Evolutionary conservation across 352 stramenopile genomes (phyloP).

Genomic region (Aphanomyces stellatus): DNA sequence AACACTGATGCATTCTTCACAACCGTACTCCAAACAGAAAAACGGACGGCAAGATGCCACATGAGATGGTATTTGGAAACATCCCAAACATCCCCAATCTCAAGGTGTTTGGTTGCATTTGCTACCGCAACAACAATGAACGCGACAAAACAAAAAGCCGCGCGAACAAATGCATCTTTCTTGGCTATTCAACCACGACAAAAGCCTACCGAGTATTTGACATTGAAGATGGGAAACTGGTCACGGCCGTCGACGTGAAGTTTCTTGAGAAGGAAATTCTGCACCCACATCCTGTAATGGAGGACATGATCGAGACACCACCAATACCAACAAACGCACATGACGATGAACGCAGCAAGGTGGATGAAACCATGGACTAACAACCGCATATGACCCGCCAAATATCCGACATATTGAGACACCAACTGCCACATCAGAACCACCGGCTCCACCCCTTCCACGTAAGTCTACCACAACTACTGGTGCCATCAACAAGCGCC

Average conservation of each 20-base stretch:
- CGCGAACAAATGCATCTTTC: neutral
- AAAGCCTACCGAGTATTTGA: neutral
- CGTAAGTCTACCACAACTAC: no score
- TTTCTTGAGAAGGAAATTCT: slow-evolving; percentile 7
- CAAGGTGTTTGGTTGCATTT: neutral
- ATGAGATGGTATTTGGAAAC: neutral
- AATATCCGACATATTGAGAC: no score
- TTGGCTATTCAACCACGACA: neutral
- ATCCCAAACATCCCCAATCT: neutral
- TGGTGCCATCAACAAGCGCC: no score
- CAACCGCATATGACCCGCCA: no score
- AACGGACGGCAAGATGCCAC: neutral
- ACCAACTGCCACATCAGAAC: no score
- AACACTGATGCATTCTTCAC: neutral
- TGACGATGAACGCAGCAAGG: neutral
- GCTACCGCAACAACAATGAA: neutral
- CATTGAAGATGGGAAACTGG: neutral
- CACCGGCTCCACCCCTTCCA: no score
- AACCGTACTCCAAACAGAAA: neutral
- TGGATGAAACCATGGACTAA: neutral
- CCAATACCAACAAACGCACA: neutral
- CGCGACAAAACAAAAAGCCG: neutral
- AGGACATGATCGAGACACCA: no score
- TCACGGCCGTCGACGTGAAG: neutral
- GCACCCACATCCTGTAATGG: neutral